Base-by-base conservation (phyloP, 1,139 yeast species). In the Hemisphaericaspora xylanilytica region DNA sequence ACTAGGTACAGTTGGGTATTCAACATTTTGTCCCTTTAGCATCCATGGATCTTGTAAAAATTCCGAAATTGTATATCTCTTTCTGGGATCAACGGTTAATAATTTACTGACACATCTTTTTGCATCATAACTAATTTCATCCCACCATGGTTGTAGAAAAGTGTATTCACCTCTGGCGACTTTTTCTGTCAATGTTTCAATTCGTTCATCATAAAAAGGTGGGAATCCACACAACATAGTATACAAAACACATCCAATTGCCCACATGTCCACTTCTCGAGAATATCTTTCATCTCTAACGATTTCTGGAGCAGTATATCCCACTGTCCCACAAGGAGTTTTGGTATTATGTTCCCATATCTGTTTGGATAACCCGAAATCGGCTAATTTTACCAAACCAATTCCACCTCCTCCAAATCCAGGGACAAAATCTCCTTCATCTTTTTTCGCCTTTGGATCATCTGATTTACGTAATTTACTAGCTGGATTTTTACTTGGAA, bases 31-130 rank as follows among this genome's bases (percentile, higher is more conserved):
- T 44, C 66, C 65, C 38, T 49, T 56, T 51, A n/a, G n/a, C 21
- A 85, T 73, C 97, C 97, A 90, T 2, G 96, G 96, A 61, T 90
- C 97, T 33, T 71, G 69, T 51, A 90, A 69, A 43, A 90, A 78
- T 43, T 89, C 85, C 40, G 82, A 83, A 45, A 88, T 84, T 5
- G 86, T 80, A 58, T 87, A 88, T 49, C 97, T 73, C 42, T 73
- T 70, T 12, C 67, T 63, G 2, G 96, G 96, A 56, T 89, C 88
- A 20, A 89, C 96, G 2, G 95, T 88, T 39, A 90, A 67, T 41
- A 90, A 69, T 52, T 75, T 80, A 4, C 79, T 61, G 8, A 90
- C 96, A 61, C 95, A 81, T 50, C 76, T 69, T 48, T 75, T 77
- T 25, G 82, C 81, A 12, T 62, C 80, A 20, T 56, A 53, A 17